Evolutionary conservation across 2,329 filamentous ascomycete species (phyloP).

Genomic region (Aspergillus texensis): DNA sequence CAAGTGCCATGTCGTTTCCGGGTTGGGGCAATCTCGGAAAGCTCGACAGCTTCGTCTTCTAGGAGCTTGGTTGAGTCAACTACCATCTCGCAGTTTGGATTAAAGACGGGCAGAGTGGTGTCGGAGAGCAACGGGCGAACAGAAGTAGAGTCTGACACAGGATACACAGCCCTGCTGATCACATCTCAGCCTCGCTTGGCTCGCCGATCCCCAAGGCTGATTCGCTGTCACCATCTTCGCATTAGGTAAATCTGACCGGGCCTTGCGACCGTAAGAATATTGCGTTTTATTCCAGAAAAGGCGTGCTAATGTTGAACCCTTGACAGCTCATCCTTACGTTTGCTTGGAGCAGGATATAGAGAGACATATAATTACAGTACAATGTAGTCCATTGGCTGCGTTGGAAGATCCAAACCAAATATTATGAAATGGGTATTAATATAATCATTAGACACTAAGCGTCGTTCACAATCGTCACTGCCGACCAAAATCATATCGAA

Average conservation of each 20-base stretch:
- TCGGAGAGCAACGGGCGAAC: background rate
- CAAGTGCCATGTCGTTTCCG: background rate
- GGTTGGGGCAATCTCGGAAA: background rate
- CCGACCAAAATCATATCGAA: too few species aligned
- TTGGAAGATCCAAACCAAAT: background rate
- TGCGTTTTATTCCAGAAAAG: too few species aligned
- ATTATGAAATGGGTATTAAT: background rate
- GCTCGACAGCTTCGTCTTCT: background rate
- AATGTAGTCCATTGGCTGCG: background rate
- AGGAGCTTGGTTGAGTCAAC: background rate
- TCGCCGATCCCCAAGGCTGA: background rate
- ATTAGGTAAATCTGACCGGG: background rate
- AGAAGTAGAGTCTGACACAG: background rate
- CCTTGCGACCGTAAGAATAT: background rate
- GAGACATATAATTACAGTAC: background rate
- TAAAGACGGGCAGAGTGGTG: too few species aligned
- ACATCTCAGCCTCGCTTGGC: background rate
- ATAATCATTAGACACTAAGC: background rate
- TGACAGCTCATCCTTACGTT: too few species aligned
- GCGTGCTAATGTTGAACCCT: too few species aligned
- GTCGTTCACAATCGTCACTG: background rate
- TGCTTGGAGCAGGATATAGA: background rate
- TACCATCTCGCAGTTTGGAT: background rate
- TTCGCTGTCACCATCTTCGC: background rate
- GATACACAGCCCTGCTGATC: background rate